phyloP scores from a whole-genome alignment of 148 eudicot genomes.

The Fagopyrum tataricum region DNA sequence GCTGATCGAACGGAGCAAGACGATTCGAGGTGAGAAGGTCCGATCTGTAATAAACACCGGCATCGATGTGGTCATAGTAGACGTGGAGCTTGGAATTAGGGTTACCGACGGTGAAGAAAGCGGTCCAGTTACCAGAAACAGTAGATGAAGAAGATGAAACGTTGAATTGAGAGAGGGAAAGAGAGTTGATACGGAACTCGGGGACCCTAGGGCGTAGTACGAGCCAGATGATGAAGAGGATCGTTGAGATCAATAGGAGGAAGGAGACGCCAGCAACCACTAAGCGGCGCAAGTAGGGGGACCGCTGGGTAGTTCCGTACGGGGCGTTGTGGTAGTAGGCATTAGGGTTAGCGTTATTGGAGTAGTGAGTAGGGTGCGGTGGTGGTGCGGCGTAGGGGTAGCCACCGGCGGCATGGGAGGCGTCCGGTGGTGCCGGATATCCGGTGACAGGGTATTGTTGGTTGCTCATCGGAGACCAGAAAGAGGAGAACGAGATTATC shows the following conservation, averaged over 20 bases:
- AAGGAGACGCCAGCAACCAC: slow-evolving; percentile 38
- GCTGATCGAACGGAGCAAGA: slow-evolving; percentile 17
- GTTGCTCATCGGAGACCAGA: not conserved
- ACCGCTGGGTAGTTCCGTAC: slow-evolving; percentile 30
- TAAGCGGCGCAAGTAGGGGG: slow-evolving; percentile 54
- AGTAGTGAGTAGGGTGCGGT: slow-evolving; percentile 32
- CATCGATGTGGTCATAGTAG: slow-evolving; percentile 13
- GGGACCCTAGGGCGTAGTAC: slow-evolving; percentile 81
- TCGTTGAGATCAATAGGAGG: slow-evolving; percentile 44
- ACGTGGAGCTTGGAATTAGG: slow-evolving; percentile 15
- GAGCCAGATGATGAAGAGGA: slow-evolving; percentile 61
- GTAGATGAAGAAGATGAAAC: slow-evolving; percentile 8
- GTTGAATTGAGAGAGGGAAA: slow-evolving; percentile 43
- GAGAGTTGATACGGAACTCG: slow-evolving; percentile 39
- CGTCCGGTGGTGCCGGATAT: not conserved
- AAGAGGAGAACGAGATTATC: not conserved
- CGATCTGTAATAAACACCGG: slow-evolving; percentile 6
- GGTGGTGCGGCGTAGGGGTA: slow-evolving; percentile 39
- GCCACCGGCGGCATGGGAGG: slow-evolving; percentile 14
- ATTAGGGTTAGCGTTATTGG: slow-evolving; percentile 23
- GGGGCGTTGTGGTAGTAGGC: slow-evolving; percentile 14
- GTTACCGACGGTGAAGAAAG: slow-evolving; percentile 11
- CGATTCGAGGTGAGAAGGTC: not conserved
- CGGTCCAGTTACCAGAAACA: slow-evolving; percentile 13
- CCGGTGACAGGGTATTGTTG: slow-evolving; percentile 12